A percentile compares a stretch with the other conserved stretches of the same genome.
These are phyloP conservation scores for Annona squamosa DNA, from an alignment of 164 flowering plant genomes.

Conservation along the genomic window DNA sequence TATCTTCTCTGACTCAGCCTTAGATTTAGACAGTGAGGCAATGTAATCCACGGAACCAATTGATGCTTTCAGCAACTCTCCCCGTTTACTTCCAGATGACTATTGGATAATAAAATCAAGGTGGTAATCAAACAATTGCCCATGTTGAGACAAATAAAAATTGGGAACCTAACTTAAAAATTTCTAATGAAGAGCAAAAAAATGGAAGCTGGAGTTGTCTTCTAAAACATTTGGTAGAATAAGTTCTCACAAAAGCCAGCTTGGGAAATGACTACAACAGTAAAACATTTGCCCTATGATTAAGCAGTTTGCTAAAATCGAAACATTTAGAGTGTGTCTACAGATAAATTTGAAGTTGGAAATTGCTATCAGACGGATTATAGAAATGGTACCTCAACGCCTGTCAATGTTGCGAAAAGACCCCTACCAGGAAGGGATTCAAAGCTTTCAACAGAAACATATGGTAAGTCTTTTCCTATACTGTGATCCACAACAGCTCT, in stretches of 20 bases:
- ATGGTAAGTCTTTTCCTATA: constrained; percentile 80
- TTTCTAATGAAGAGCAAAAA: no score
- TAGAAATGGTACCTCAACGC: constrained; percentile 50
- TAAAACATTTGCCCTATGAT: no score
- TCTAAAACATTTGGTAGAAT: no score
- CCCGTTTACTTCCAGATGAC: constrained; percentile 50
- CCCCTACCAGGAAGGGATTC: constrained; percentile 91
- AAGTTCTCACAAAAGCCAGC: no score
- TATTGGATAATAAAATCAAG: constrained; percentile 23
- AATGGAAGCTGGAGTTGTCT: no score
- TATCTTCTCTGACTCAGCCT: constrained; percentile 57
- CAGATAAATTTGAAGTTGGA: no score
- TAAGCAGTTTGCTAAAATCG: no score
- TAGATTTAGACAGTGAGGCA: constrained; percentile 63
- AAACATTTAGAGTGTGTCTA: no score
- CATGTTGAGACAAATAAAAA: not conserved
- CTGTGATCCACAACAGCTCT: constrained; percentile 97
- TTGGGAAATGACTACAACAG: no score
- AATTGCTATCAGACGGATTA: not conserved
- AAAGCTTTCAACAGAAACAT: constrained; percentile 74
- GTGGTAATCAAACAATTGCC: not conserved
- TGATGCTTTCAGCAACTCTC: constrained; percentile 61
- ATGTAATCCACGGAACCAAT: constrained; percentile 94
- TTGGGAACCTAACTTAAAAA: no score
- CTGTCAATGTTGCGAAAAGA: constrained; percentile 72